Base-by-base conservation (phyloP, 768 basidiomycete genomes). In the Lactarius hatsudake region DNA sequence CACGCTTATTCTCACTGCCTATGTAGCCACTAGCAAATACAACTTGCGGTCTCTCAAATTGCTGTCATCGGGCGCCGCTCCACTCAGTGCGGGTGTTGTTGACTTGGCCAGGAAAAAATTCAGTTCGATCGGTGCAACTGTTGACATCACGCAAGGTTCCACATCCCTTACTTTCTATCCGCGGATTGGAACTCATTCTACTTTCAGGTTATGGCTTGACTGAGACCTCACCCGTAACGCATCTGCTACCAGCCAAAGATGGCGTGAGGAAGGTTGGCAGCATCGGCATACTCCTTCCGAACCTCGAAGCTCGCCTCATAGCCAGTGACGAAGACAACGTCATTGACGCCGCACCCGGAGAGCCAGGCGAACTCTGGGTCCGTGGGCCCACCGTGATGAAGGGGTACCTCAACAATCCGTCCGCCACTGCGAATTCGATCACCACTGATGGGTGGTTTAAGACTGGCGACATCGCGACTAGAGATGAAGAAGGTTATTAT, bases 361-460 rank as follows among this genome's bases (percentile, higher is more conserved):
- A 87, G 63, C 79, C 84, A 0, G 93, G 94, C 18, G 94, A 96
- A 75, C 75, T 96, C 20, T 95, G 93, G 91, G 63, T 95, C 3
- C 82, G 86, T 58, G 93, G 93, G 0, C 87, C 89, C 5, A 84
- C 80, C 1, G 79, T 95, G 45, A 94, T 94, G 91, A 94, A 92
- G 81, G 91, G 93, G 12, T 95, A 95, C 72, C 76, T 89, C 68
- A 87, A 87, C 71, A 92, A 95, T 67, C 78, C 80, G 3, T 78
- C 79, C 36, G 92, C 93, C 4, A 96, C 93, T 2, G 77, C 79
- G 28, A 82, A 86, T 17, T 77, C 87, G 7, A 88, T 96, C 70
- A 91, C 89, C 0, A 75, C 76, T 0, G 89, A 92, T 59, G 83
- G 86, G 3, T 97, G 92, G 92, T 88, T 94, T 79, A 93, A 90